Evolutionary conservation across 1,139 yeast species (phyloP).

Genomic region (Arxiozyma heterogenica): DNA sequence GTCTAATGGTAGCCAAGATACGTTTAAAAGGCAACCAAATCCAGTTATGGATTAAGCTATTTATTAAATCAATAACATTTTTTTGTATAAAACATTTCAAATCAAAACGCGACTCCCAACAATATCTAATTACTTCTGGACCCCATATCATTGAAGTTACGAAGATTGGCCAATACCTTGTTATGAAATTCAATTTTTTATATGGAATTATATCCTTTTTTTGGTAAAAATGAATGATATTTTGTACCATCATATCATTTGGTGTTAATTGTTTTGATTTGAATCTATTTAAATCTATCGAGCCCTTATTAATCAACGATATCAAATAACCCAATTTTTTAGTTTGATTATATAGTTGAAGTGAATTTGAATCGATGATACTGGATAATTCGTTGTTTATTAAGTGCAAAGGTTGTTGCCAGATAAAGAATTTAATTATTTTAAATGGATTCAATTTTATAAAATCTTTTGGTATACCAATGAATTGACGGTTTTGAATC

Average conservation of each 20-base stretch:
- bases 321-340: neutral
- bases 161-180: conserved; percentile 63
- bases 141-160: conserved; percentile 37
- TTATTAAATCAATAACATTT: conserved; percentile 53
- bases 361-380: neutral
- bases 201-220: neutral
- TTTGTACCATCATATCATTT: neutral
- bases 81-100: conserved; percentile 48
- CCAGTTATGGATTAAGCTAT: conserved; percentile 75
- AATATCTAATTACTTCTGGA: conserved; percentile 38
- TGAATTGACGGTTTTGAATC: conserved; percentile 12
- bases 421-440: neutral
- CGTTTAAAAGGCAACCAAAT: conserved; percentile 66
- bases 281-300: neutral
- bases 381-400: neutral
- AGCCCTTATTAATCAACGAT: neutral
- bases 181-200: conserved; percentile 39
- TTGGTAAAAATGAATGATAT: neutral
- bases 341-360: neutral
- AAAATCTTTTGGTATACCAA: conserved; percentile 10
- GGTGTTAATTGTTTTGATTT: neutral
- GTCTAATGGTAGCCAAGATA: conserved; percentile 70
- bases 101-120: conserved; percentile 43
- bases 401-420: conserved; percentile 1
- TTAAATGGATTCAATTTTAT: neutral